These are phyloP conservation scores for Halenospora varia DNA, from an alignment of 495 filamentous ascomycete species.

Conservation along the genomic window DNA sequence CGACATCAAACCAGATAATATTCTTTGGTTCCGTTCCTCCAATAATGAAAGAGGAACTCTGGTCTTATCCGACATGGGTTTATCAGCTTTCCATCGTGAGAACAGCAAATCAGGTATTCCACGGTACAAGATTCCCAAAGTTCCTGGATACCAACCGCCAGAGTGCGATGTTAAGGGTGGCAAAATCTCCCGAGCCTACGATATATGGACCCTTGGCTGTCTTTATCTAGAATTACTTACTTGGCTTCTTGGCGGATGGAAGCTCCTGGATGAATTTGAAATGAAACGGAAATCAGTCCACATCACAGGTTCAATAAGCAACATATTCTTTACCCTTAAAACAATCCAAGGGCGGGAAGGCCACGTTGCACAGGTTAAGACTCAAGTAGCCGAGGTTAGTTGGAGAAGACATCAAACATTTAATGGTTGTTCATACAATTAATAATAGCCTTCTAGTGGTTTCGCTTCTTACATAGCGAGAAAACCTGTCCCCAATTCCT, in stretches of 20 bases:
- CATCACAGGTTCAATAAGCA: background rate
- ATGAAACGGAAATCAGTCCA: background rate
- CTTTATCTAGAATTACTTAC: constrained; percentile 35
- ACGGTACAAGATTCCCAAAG: background rate
- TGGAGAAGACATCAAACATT: background rate
- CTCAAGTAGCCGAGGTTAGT: background rate
- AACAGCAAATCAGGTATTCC: background rate
- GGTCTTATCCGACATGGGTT: constrained; percentile 13
- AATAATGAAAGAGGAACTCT: constrained; percentile 4
- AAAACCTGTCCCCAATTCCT: background rate
- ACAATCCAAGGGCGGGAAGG: background rate
- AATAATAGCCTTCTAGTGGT: background rate
- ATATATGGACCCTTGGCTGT: constrained; percentile 43
- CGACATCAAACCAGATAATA: constrained; percentile 23
- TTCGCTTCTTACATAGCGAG: background rate
- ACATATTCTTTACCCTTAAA: background rate
- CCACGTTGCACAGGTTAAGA: background rate
- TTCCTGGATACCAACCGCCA: constrained; percentile 25
- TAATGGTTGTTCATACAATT: background rate
- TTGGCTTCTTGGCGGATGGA: constrained; percentile 12
- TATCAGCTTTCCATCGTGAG: constrained; percentile 4
- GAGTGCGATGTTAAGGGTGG: constrained; percentile 23
- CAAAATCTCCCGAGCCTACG: constrained; percentile 26
- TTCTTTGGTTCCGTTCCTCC: constrained; percentile 10
- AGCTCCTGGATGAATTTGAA: background rate